Evolutionary conservation across 495 filamentous ascomycete species (phyloP).

Genomic region (Hyaloscypha finlandica): DNA sequence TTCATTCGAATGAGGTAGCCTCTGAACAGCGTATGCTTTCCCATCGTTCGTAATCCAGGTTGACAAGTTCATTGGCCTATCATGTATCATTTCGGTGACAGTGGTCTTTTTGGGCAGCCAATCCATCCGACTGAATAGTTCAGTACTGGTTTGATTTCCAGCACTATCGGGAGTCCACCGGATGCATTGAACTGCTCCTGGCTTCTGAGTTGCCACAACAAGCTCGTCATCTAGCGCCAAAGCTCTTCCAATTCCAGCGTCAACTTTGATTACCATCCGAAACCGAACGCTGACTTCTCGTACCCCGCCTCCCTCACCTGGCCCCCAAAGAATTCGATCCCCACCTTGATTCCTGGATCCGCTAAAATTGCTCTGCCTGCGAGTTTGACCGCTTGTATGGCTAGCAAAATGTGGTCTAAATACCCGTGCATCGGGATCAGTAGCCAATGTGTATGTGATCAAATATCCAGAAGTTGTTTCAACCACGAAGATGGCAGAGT

Average conservation of each 20-base stretch:
- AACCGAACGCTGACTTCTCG: slow-evolving; percentile 87
- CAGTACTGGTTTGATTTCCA: slow-evolving; percentile 85
- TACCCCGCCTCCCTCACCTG: slow-evolving; percentile 77
- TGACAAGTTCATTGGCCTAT: slow-evolving; percentile 94
- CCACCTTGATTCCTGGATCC: slow-evolving; percentile 56
- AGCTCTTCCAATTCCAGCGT: slow-evolving; percentile 88
- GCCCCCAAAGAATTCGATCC: slow-evolving; percentile 58
- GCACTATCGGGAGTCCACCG: slow-evolving; percentile 83
- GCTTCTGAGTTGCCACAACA: slow-evolving; percentile 89
- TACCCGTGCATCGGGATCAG: slow-evolving; percentile 76
- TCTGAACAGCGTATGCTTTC: slow-evolving; percentile 89
- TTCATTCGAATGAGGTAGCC: slow-evolving; percentile 41
- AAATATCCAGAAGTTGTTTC: slow-evolving; percentile 86
- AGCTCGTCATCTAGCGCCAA: slow-evolving; percentile 91
- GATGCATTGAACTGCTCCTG: slow-evolving; percentile 93
- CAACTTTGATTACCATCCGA: slow-evolving; percentile 96
- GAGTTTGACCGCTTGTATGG: slow-evolving; percentile 63
- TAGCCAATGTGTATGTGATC: slow-evolving; percentile 92
- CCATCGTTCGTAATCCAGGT: slow-evolving; percentile 94
- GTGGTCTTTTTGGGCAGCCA: slow-evolving; percentile 78
- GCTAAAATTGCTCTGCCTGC: slow-evolving; percentile 70
- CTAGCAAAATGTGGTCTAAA: slow-evolving; percentile 79
- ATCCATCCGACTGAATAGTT: slow-evolving; percentile 82
- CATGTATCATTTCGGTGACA: slow-evolving; percentile 88
- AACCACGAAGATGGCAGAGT: slow-evolving; percentile 88